These are phyloP conservation scores for Croton setiger DNA, from an alignment of 441 rosid genomes.

Conservation along the genomic window DNA sequence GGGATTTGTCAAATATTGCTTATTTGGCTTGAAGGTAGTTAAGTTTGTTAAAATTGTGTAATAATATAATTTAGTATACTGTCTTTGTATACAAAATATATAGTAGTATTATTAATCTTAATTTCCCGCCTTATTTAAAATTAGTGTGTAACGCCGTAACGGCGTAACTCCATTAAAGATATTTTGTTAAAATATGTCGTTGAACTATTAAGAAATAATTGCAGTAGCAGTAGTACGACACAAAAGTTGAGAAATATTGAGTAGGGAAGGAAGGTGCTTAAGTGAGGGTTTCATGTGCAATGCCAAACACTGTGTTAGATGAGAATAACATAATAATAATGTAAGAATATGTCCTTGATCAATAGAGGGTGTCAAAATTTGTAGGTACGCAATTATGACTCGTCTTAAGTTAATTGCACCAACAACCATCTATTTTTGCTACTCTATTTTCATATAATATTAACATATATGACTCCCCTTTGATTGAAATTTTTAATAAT, in stretches of 20 bases:
- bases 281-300: background rate
- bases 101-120: background rate
- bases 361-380: conserved; percentile 1
- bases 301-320: background rate
- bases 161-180: too few relatives aligned
- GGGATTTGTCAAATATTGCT: conserved; percentile 16
- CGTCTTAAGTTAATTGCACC: background rate
- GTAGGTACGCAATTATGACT: conserved; percentile 7
- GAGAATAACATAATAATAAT: background rate
- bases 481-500: too few relatives aligned
- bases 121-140: conserved; percentile 19
- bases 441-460: too few relatives aligned
- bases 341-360: too few relatives aligned
- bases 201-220: background rate
- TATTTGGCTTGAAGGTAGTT: conserved; percentile 30
- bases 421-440: background rate
- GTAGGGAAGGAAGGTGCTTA: conserved; percentile 2
- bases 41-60: conserved; percentile 32
- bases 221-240: too few relatives aligned
- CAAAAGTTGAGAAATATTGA: background rate
- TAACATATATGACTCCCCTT: too few relatives aligned
- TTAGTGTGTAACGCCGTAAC: background rate
- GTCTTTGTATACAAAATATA: conserved; percentile 25
- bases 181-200: background rate
- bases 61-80: conserved; percentile 28